Base-by-base conservation (phyloP, 2,329 filamentous ascomycete species). In the Eutypa lata region DNA sequence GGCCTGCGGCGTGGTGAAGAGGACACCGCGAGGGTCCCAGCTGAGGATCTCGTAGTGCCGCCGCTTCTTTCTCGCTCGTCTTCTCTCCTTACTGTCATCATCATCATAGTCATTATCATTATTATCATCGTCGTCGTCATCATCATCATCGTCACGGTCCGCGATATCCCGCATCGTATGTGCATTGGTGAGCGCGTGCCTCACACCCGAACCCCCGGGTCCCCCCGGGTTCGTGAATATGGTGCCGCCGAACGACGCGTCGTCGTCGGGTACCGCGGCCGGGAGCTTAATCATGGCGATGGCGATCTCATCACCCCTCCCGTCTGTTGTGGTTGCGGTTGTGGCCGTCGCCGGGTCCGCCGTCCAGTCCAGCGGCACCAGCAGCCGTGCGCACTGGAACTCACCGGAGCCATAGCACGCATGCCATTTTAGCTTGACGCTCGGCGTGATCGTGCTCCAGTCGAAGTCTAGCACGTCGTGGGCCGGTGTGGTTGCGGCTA, bases 211-310 rank as follows among this genome's bases (percentile, higher is more conserved):
- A 19, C 65, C 70, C 26, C 75, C 73, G 0, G 76, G 76, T 0
- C 76, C 76, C 42, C 76, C 76, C 0, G 75, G 75, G 63, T 77
- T 77, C 46, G 63, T 60, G 57, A 78, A 65, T 42, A 78, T 64
- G 47, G 75, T 65, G 18, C 76, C 76, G 38, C 67, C 73, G 49
- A 73, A 77, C 35, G 64, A 54, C 3, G 71, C 64, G 51, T 75
- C 68, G n/a, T 60, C 38, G 21, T 70, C 65, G 8, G 67, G 51
- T 3, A 77, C 75, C 1, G 54, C 54, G 24, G 75, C 74, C 0
- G 73, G 72, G 8, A 72, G 65, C 52, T 70, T 72, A 47, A 72
- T 62, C 53, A 78, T 66, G 52, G 76, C 75, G 33, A 79, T 61
- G 7, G 68, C 66, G 16, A 72, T 67, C 42, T 45, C 26, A 10